Evolutionary conservation across 306 rosid genomes (phyloP).

Genomic region (Quercus robur): DNA sequence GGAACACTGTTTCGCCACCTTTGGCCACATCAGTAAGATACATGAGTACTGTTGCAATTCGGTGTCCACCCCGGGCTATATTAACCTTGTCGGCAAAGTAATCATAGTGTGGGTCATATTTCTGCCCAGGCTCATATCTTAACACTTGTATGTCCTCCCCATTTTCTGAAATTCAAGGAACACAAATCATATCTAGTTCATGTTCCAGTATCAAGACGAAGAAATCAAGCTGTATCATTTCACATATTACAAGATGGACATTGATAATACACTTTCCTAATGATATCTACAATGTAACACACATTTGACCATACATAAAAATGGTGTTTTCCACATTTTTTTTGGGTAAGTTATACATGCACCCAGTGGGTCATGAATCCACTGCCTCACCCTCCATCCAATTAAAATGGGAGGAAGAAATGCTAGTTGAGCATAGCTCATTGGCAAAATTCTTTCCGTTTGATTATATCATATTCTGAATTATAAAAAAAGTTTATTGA

Average conservation of each 20-base stretch:
- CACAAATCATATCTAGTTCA: conserved; percentile 8
- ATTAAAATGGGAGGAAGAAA: too few species aligned
- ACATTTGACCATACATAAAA: neutral
- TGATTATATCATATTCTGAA: too few species aligned
- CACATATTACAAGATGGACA: neutral
- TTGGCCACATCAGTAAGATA: conserved; percentile 71
- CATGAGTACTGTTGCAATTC: conserved; percentile 89
- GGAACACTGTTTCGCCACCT: conserved; percentile 99
- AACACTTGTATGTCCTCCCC: conserved; percentile 98
- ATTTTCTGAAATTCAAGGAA: conserved; percentile 67
- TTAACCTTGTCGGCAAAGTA: conserved; percentile 88
- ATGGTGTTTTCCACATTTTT: neutral
- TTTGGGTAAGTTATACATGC: neutral
- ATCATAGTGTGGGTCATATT: conserved; percentile 87
- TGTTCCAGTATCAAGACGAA: neutral
- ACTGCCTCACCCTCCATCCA: too few species aligned
- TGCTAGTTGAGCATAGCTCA: too few species aligned
- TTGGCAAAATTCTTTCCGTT: too few species aligned
- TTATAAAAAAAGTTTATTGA: too few species aligned
- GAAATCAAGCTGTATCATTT: conserved; percentile 7
- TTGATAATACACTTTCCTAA: neutral
- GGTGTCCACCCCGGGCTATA: conserved; percentile 91
- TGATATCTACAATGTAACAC: neutral
- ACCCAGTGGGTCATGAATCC: too few species aligned
- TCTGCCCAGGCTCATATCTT: conserved; percentile 96